Base-by-base conservation (phyloP, 306 rosid genomes). In the Nissolia schottii region DNA sequence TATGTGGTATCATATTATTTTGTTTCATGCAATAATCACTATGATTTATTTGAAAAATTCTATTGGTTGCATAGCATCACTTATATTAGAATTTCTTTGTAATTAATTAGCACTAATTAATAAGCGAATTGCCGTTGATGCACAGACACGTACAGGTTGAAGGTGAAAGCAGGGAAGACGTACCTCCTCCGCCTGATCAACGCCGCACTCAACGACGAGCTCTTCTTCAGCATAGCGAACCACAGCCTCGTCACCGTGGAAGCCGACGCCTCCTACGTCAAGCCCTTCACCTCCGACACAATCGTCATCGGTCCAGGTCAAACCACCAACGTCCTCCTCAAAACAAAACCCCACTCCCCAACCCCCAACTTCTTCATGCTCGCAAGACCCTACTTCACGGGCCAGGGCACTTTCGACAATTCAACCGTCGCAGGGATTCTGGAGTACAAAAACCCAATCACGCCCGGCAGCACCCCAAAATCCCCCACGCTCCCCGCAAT, bases 121-220 rank as follows among this genome's bases (percentile, higher is more conserved):
- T 11, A n/a, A 37, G n/a, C 34, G 11, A 60, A 48, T 29, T n/a
- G n/a, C 11, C 13, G 55, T 32, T 37, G 25, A 41, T 45, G 27
- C 7, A 10, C 77, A 83, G 92, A 86, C 38, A 91, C 90, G 12
- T 86, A 69, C 60, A 88, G 15, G 80, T 66, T 91, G 29, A 88
- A 76, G 63, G 97, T 88, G 77, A 83, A 85, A 77, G 80, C 97
- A 12, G 90, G 94, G 16, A 90, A 87, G 68, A 86, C 85, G 16
- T 90, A 90, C 62, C 87, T 90, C 23, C 81, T 90, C 7, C 91
- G 96, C 2, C n/a, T 90, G 56, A 81, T 90, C 86, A 90, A 86
- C 55, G 89, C 96, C 62, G 93, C 96, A 67, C 83, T 90, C 84
- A 90, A 90, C 74, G 90, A 85, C 1, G 94, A 90, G n/a, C 83